phyloP scores from a whole-genome alignment of 805 yeast species.

The Millerozyma miso region DNA sequence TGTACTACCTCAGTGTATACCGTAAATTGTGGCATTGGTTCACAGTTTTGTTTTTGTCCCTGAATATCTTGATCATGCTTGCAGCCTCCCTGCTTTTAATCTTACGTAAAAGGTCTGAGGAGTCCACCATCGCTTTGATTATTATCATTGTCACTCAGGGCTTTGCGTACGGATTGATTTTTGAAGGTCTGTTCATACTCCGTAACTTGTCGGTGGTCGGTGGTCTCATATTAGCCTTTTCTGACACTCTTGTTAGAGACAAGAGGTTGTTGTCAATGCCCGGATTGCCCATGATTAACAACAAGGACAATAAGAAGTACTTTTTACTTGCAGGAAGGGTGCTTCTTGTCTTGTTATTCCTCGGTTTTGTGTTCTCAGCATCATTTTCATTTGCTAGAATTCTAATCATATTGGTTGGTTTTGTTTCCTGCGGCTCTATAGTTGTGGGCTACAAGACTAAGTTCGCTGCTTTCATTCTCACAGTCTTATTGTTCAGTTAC shows the following conservation, averaged over 20 bases:
- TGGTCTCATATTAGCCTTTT: constrained; percentile 80
- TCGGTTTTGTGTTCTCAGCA: constrained; percentile 77
- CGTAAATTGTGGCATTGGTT: constrained; percentile 76
- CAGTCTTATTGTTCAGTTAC: constrained; percentile 67
- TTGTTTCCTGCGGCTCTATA: constrained; percentile 67
- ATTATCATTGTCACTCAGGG: constrained; percentile 80
- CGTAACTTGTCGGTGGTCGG: constrained; percentile 90
- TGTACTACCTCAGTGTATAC: constrained; percentile 73
- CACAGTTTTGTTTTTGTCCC: constrained; percentile 63
- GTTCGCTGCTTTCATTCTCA: constrained; percentile 70
- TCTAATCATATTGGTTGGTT: constrained; percentile 64
- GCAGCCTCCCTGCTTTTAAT: constrained; percentile 69
- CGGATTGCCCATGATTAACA: constrained; percentile 69
- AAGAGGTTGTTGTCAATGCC: constrained; percentile 64
- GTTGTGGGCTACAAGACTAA: constrained; percentile 92
- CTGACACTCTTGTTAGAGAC: constrained; percentile 80
- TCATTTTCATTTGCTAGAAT: constrained; percentile 66
- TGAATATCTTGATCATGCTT: constrained; percentile 67
- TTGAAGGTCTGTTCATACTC: constrained; percentile 75
- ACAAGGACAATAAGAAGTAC: constrained; percentile 73
- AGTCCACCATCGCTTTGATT: constrained; percentile 66
- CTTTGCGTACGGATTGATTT: constrained; percentile 77
- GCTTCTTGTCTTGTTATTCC: constrained; percentile 75
- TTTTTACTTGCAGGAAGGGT: constrained; percentile 84
- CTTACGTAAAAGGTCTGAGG: constrained; percentile 59